phyloP scores from a whole-genome alignment of 306 rosid genomes.

The Prunus mume region DNA sequence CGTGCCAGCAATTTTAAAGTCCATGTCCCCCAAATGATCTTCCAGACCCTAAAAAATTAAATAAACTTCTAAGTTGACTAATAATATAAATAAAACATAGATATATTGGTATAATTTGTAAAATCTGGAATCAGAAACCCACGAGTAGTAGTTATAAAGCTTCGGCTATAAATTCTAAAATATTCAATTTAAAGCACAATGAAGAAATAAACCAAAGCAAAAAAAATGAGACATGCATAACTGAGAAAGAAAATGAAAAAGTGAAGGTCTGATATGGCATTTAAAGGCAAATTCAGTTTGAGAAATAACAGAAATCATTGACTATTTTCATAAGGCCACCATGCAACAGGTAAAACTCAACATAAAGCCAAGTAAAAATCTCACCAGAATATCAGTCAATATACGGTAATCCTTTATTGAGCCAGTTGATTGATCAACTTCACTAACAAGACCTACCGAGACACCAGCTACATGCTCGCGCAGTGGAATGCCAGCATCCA shows the following conservation, averaged over 20 bases:
- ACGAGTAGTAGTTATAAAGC: background rate
- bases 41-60: conserved; percentile 71
- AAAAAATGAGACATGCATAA: background rate
- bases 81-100: background rate
- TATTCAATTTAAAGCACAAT: background rate
- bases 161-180: background rate
- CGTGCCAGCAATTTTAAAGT: conserved; percentile 94
- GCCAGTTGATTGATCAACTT: conserved; percentile 75
- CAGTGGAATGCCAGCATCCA: conserved; percentile 94
- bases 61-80: background rate
- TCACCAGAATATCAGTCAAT: conserved; percentile 95
- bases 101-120: background rate
- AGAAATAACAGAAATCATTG: conserved; percentile 8
- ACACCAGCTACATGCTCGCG: conserved; percentile 94
- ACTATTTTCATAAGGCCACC: conserved; percentile 18
- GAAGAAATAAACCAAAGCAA: background rate
- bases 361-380: conserved; percentile 24
- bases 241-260: background rate
- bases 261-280: background rate
- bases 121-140: conserved; percentile 4
- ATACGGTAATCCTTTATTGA: conserved; percentile 71
- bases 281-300: background rate
- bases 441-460: conserved; percentile 92
- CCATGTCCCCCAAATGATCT: conserved; percentile 98
- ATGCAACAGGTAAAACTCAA: conserved; percentile 9